phyloP scores from a whole-genome alignment of 2,329 filamentous ascomycete genomes.

The Leptosphaerulina australis region DNA sequence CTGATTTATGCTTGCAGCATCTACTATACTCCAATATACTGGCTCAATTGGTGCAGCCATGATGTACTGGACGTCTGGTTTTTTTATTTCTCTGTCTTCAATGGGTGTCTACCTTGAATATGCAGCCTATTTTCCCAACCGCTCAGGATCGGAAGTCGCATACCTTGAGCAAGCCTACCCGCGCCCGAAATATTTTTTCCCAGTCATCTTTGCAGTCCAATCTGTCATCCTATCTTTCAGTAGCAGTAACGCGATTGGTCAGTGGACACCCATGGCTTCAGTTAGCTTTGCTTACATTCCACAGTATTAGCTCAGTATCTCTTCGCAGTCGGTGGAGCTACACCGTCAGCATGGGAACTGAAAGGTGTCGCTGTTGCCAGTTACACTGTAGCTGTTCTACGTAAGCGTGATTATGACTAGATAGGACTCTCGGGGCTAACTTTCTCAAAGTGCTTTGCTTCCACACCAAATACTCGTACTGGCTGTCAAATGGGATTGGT shows the following conservation, averaged over 20 bases:
- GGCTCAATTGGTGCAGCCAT: constrained; percentile 68
- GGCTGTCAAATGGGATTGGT: constrained; percentile 63
- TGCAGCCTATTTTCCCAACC: constrained; percentile 68
- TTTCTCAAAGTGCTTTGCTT: constrained; percentile 52
- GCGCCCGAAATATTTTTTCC: constrained; percentile 67
- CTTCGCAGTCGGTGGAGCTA: constrained; percentile 61
- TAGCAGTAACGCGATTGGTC: constrained; percentile 67
- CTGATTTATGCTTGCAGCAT: constrained; percentile 51
- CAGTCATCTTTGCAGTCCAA: constrained; percentile 68
- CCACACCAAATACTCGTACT: constrained; percentile 64
- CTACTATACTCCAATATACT: constrained; percentile 62
- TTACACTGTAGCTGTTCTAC: constrained; percentile 64
- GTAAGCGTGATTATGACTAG: constrained; percentile 47
- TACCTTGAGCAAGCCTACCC: constrained; percentile 73
- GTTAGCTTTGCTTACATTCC: background rate
- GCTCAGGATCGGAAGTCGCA: constrained; percentile 69
- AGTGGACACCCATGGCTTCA: background rate
- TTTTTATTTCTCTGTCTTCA: constrained; percentile 62
- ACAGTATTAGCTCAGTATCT: constrained; percentile 67
- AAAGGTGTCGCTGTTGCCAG: constrained; percentile 70
- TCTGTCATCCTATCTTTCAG: constrained; percentile 69
- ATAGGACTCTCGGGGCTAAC: background rate
- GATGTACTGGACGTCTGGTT: constrained; percentile 69
- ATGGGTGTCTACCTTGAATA: constrained; percentile 68
- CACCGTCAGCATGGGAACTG: constrained; percentile 65